phyloP scores from a whole-genome alignment of 495 filamentous ascomycete species.

The Hypoxylon intermedium region DNA sequence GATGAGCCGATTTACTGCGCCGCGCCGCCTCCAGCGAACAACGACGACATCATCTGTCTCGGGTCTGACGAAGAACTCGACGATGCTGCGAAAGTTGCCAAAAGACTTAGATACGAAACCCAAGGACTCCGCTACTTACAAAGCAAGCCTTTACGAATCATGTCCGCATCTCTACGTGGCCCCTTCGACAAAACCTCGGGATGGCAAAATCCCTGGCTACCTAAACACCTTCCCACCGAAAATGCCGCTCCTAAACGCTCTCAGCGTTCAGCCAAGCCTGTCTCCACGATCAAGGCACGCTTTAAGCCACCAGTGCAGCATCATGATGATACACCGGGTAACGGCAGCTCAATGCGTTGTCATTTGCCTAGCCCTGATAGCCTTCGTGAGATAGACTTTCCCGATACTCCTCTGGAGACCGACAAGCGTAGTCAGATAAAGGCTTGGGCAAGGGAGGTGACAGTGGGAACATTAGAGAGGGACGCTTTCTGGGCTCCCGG shows the following conservation, averaged over 20 bases:
- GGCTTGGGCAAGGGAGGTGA: conserved; percentile 35
- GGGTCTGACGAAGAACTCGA: conserved; percentile 68
- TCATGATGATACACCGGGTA: conserved; percentile 16
- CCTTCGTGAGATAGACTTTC: conserved; percentile 26
- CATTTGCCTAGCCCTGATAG: conserved; percentile 43
- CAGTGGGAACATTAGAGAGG: conserved; percentile 14
- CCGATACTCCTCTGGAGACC: not conserved
- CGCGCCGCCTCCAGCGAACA: conserved; percentile 39
- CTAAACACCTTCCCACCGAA: conserved; percentile 26
- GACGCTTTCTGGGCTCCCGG: conserved; percentile 43
- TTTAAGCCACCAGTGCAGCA: not conserved
- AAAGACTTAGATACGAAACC: conserved; percentile 63
- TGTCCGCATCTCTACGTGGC: conserved; percentile 67
- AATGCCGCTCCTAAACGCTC: conserved; percentile 17
- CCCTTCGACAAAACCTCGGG: conserved; percentile 63
- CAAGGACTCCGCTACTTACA: conserved; percentile 65
- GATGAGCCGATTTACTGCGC: conserved; percentile 56
- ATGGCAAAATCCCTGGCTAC: conserved; percentile 72
- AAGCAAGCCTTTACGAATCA: conserved; percentile 63
- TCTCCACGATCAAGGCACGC: conserved; percentile 9
- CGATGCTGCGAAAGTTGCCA: conserved; percentile 47
- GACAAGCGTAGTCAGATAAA: conserved; percentile 31
- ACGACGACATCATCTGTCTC: conserved; percentile 52
- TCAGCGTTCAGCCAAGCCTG: conserved; percentile 5
- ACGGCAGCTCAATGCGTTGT: conserved; percentile 30